Evolutionary conservation across 108 stramenopile species (phyloP).

Genomic region (Pelagomonas calceolata): DNA sequence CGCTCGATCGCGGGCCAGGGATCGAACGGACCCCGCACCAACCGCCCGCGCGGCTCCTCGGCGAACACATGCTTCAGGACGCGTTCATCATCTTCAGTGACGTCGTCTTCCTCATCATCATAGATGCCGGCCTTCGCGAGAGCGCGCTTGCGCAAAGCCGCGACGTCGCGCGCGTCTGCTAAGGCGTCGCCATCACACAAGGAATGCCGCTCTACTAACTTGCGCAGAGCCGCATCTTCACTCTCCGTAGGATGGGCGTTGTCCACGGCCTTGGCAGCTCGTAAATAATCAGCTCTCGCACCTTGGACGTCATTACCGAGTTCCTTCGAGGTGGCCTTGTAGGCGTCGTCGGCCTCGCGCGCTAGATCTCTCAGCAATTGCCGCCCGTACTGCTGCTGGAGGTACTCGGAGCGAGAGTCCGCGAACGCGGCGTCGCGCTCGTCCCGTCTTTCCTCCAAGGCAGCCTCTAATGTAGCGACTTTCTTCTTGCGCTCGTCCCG

Average conservation of each 20-base stretch:
- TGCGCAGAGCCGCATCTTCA: not conserved
- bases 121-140: not conserved
- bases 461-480: not conserved
- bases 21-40: not conserved
- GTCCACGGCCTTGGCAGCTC: not conserved
- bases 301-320: too few species aligned
- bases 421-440: not conserved
- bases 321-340: not conserved
- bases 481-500: not conserved
- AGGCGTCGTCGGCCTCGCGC: not conserved
- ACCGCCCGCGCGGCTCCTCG: not conserved
- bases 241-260: not conserved
- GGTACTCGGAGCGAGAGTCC: not conserved
- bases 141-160: not conserved
- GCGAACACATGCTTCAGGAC: too few species aligned
- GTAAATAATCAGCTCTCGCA: too few species aligned
- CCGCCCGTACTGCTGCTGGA: not conserved
- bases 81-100: not conserved
- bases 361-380: not conserved
- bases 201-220: not conserved
- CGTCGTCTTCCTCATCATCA: not conserved
- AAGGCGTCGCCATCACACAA: not conserved
- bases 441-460: not conserved
- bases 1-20: not conserved
- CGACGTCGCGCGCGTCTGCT: not conserved